Percentiles rank a stretch among this genome's conserved stretches.
phyloP scores from a whole-genome alignment of 2,329 filamentous ascomycete species.

The Cytospora mali region DNA sequence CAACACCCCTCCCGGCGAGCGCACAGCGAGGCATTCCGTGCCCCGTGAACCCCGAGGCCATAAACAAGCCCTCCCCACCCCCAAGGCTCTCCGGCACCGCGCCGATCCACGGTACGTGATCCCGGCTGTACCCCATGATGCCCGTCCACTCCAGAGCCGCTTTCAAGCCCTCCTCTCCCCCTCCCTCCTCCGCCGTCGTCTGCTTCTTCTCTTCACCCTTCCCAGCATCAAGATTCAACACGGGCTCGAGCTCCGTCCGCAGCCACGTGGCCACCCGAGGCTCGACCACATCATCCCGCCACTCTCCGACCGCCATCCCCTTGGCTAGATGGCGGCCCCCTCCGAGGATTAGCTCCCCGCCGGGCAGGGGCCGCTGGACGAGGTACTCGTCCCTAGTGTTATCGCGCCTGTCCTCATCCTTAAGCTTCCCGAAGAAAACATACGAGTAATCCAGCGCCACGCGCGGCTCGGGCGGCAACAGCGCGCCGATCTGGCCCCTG shows the following conservation, averaged over 20 bases:
- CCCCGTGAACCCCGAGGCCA: slow-evolving; percentile 69
- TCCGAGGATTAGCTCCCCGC: slow-evolving; percentile 68
- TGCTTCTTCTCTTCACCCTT: slow-evolving; percentile 40
- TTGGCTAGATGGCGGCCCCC: slow-evolving; percentile 64
- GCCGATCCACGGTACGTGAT: slow-evolving; percentile 72
- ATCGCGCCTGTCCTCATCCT: slow-evolving; percentile 28
- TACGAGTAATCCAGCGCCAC: slow-evolving; percentile 59
- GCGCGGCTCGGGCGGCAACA: slow-evolving; percentile 56
- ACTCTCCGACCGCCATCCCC: slow-evolving; percentile 46
- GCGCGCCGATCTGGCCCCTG: slow-evolving; percentile 70
- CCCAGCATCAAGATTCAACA: slow-evolving; percentile 45
- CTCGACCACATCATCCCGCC: slow-evolving; percentile 41
- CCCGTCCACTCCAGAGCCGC: slow-evolving; percentile 73
- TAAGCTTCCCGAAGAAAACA: slow-evolving; percentile 56
- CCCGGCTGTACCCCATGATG: slow-evolving; percentile 76
- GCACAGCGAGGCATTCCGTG: slow-evolving; percentile 79
- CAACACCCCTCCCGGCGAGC: slow-evolving; percentile 65
- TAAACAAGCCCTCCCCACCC: slow-evolving; percentile 60
- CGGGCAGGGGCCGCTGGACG: slow-evolving; percentile 64
- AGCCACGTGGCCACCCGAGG: slow-evolving; percentile 57
- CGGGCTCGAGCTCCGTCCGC: slow-evolving; percentile 45
- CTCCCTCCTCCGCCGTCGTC: slow-evolving; percentile 34
- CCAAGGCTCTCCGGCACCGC: slow-evolving; percentile 56
- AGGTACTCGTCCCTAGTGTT: slow-evolving; percentile 70
- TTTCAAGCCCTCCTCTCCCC: slow-evolving; percentile 45